phyloP scores from a whole-genome alignment of 495 filamentous ascomycete genomes.

The Neurospora sp. region DNA sequence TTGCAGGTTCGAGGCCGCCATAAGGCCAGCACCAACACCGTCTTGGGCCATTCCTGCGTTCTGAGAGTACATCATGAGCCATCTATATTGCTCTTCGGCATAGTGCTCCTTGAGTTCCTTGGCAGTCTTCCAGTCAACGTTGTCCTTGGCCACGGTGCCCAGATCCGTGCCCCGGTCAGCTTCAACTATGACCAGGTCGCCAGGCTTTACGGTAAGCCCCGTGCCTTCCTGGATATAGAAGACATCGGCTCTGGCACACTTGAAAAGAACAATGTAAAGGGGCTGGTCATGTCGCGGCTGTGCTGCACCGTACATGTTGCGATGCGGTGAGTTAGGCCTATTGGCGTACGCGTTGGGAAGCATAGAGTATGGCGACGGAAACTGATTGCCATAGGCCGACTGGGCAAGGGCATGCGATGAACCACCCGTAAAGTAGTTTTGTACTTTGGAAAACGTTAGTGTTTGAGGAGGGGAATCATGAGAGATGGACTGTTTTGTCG shows the following conservation, averaged over 20 bases:
- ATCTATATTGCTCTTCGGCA: constrained; percentile 87
- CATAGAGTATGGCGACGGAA: constrained; percentile 28
- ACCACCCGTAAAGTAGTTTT: constrained; percentile 39
- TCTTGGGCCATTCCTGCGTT: constrained; percentile 53
- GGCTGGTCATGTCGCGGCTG: constrained; percentile 71
- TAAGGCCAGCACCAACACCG: constrained; percentile 42
- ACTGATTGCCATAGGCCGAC: constrained; percentile 28
- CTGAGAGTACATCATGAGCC: constrained; percentile 94
- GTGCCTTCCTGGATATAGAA: constrained; percentile 96
- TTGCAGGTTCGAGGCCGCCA: constrained; percentile 48
- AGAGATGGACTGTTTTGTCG: neutral
- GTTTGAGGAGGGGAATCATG: neutral
- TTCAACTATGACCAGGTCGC: constrained; percentile 94
- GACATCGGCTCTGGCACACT: constrained; percentile 85
- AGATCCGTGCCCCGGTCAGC: constrained; percentile 93
- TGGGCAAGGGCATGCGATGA: constrained; percentile 31
- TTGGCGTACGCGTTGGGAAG: constrained; percentile 47
- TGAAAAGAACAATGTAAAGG: constrained; percentile 92
- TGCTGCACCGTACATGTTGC: constrained; percentile 48
- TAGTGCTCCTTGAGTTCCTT: constrained; percentile 82
- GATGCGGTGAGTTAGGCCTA: constrained; percentile 44
- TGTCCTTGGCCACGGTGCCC: constrained; percentile 80
- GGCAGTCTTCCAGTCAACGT: constrained; percentile 72
- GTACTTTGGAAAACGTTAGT: constrained; percentile 28
- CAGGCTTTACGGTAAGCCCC: constrained; percentile 76